Percentiles rank a stretch among this genome's conserved stretches.
Evolutionary conservation across 2,329 filamentous ascomycete genomes (phyloP).

Genomic region (Rutstroemia sp.): DNA sequence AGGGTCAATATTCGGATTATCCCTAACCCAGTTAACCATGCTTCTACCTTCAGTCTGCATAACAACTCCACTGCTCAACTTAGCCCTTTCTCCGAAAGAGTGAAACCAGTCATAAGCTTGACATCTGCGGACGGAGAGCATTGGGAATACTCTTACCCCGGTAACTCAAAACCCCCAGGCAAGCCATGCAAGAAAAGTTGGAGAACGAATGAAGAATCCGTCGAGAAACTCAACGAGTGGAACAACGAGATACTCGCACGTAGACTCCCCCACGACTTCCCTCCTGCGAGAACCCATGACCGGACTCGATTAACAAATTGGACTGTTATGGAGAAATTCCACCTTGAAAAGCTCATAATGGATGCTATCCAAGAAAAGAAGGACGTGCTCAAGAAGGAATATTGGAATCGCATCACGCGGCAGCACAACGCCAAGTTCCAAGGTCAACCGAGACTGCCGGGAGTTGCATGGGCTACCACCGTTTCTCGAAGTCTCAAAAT

Average conservation of each 20-base stretch:
- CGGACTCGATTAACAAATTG: no score
- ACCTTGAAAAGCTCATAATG: not conserved
- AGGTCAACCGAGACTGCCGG: not conserved
- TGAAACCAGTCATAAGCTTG: not conserved
- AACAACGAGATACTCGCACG: not conserved
- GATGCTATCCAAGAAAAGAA: not conserved
- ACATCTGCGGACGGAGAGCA: no score
- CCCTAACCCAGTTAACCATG: no score
- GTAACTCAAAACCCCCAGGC: no score
- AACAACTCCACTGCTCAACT: not conserved
- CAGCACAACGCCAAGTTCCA: not conserved
- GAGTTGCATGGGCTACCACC: not conserved
- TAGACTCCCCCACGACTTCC: not conserved
- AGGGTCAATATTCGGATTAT: no score
- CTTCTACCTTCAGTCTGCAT: not conserved
- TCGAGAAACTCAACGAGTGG: not conserved
- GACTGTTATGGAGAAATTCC: no score
- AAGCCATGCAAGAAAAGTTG: no score
- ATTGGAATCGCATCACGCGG: not conserved
- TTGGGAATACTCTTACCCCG: no score
- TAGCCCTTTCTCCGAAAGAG: not conserved
- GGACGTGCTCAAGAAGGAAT: not conserved
- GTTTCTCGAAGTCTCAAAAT: conserved; percentile 1
- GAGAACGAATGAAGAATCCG: no score
- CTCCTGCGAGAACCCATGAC: not conserved